Conservation (phyloP, 2,329 filamentous ascomycete genomes). For the Verticillium nonalfalfae region DNA sequence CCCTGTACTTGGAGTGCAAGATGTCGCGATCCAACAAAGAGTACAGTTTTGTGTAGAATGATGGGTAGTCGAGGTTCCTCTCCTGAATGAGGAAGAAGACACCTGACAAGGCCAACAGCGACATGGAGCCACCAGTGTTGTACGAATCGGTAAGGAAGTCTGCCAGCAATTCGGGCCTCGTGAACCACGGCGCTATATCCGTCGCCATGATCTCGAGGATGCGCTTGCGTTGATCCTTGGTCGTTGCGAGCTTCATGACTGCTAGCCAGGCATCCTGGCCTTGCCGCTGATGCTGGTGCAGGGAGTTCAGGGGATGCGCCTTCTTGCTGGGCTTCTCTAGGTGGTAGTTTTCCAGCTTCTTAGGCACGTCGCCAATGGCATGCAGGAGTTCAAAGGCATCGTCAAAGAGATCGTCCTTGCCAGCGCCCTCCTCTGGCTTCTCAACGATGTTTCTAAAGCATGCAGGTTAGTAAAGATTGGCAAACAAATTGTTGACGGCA, state of each 20-base stretch:
- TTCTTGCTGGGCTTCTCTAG: slow-evolving; percentile 58
- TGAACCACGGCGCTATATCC: slow-evolving; percentile 84
- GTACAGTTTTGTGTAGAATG: slow-evolving; percentile 91
- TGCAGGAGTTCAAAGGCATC: slow-evolving; percentile 57
- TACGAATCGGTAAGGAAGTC: slow-evolving; percentile 97
- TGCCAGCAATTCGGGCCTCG: slow-evolving; percentile 80
- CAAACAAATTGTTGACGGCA: neutral
- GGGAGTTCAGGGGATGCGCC: slow-evolving; percentile 58
- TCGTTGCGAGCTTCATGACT: slow-evolving; percentile 61
- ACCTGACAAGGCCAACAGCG: slow-evolving; percentile 82
- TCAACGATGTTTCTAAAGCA: slow-evolving; percentile 22
- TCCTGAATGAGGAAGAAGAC: slow-evolving; percentile 92
- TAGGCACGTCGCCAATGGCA: slow-evolving; percentile 64
- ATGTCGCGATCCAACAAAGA: slow-evolving; percentile 81
- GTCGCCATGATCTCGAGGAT: slow-evolving; percentile 70
- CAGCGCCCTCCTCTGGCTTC: slow-evolving; percentile 9
- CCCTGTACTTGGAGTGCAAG: slow-evolving; percentile 89
- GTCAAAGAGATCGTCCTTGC: slow-evolving; percentile 37
- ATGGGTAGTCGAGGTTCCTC: slow-evolving; percentile 92
- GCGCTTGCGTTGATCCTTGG: slow-evolving; percentile 69
- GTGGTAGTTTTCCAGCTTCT: slow-evolving; percentile 65
- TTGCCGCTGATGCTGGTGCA: slow-evolving; percentile 67
- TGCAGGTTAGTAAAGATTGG: slow-evolving; percentile 4
- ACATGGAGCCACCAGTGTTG: slow-evolving; percentile 77
- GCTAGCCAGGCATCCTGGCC: slow-evolving; percentile 85